Percentiles rank a stretch among this genome's conserved stretches.
Evolutionary conservation across 345 rosid species (phyloP).

Genomic region (Aurinia saxatilis): DNA sequence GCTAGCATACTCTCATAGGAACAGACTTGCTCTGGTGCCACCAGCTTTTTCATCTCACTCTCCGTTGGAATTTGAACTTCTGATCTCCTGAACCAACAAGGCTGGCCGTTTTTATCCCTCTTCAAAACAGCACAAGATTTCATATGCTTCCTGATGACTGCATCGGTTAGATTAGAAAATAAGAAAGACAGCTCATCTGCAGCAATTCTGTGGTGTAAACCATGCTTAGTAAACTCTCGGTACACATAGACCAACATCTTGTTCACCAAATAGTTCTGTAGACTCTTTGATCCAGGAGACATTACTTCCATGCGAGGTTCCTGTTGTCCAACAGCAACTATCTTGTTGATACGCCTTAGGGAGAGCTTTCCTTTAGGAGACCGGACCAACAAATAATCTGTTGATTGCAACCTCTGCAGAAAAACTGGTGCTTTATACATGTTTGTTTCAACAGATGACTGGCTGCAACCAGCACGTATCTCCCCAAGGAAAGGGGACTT

Average conservation of each 20-base stretch:
- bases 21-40: slow-evolving; percentile 92
- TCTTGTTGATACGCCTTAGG: slow-evolving; percentile 80
- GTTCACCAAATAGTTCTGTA: slow-evolving; percentile 65
- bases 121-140: slow-evolving; percentile 61
- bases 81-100: slow-evolving; percentile 58
- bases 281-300: slow-evolving; percentile 77
- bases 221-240: slow-evolving; percentile 66
- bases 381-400: slow-evolving; percentile 85
- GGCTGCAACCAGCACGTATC: slow-evolving; percentile 68
- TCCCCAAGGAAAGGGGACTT: slow-evolving; percentile 98
- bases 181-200: slow-evolving; percentile 62
- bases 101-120: slow-evolving; percentile 67
- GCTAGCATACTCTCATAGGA: slow-evolving; percentile 97
- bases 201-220: slow-evolving; percentile 48
- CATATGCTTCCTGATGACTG: slow-evolving; percentile 58
- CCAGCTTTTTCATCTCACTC: slow-evolving; percentile 70
- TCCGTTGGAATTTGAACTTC: slow-evolving; percentile 71
- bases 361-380: slow-evolving; percentile 96
- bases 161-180: slow-evolving; percentile 66
- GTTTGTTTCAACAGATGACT: slow-evolving; percentile 86
- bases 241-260: slow-evolving; percentile 75
- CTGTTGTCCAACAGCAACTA: slow-evolving; percentile 93
- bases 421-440: slow-evolving; percentile 93
- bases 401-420: slow-evolving; percentile 71
- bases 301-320: slow-evolving; percentile 95